Conservation (phyloP, 306 rosid species). For the Trifolium fragiferum region DNA sequence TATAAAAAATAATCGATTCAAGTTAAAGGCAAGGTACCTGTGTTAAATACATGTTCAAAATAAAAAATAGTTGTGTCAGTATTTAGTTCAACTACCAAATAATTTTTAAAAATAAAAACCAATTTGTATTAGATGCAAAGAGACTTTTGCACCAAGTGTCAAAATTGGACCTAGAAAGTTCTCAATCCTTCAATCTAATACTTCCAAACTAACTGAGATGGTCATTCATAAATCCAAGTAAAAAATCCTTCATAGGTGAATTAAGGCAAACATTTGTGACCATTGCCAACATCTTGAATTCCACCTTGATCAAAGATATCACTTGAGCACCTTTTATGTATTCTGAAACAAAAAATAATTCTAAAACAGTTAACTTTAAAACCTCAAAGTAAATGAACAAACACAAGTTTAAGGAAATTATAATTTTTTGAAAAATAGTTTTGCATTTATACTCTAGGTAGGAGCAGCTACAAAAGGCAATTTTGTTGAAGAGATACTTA, state of each 20-base stretch:
- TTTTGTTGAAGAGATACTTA: too few relatives aligned
- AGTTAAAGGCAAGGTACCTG: too few relatives aligned
- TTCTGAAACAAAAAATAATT: background rate
- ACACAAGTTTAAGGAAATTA: background rate
- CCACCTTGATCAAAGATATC: background rate
- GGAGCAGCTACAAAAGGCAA: too few relatives aligned
- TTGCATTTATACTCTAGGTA: background rate
- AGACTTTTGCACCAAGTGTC: background rate
- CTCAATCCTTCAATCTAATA: background rate
- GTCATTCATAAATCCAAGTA: background rate
- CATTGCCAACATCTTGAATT: background rate
- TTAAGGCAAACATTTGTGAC: background rate
- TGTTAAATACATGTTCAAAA: too few relatives aligned
- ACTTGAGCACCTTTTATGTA: conserved; percentile 1
- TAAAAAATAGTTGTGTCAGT: background rate
- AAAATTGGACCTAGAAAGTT: background rate
- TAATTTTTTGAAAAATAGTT: too few relatives aligned
- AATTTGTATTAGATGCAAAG: background rate
- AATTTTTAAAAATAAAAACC: background rate
- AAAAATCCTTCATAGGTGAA: background rate
- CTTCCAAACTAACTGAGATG: background rate
- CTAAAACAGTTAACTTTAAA: background rate
- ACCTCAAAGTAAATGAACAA: background rate
- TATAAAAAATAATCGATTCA: too few relatives aligned
- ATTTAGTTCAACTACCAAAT: background rate